Base-by-base conservation (phyloP, 306 rosid species). In the Casuarina glauca region DNA sequence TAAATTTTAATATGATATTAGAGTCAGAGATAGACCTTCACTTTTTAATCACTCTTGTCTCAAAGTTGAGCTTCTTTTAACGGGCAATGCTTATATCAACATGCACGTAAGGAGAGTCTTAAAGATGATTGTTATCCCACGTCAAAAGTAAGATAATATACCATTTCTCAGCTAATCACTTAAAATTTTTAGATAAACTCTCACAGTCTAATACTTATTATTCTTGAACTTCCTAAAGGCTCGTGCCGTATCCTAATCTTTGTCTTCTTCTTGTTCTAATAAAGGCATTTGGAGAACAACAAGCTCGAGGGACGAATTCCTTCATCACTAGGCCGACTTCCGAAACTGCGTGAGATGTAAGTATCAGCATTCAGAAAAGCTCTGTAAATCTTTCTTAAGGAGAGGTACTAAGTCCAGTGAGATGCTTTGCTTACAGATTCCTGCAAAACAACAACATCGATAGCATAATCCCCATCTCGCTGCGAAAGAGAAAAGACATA, bases 281-380 rank as follows among this genome's bases (percentile, higher is more conserved):
- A 44, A 81, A 94, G 98, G 88, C 93, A 90, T 89, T 89, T 94
- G 90, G 95, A 94, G 81, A 79, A 82, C 41, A 94, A 94, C 85
- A 85, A 87, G 62, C 80, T 94, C 50, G 89, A 88, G 80, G 98
- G 97, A 68, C 1, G 83, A 74, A 67, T 90, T 82, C 93, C 95
- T 74, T 49, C 79, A 42, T 88, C 97, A 38, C 69, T 79, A 54
- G 51, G 76, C 55, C 41, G 70, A 74, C 94, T 92, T 64, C 86
- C 90, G 6, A 84, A 80, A 49, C 86, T 92, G 6, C 82, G 50
- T 17, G 95, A 92, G 73, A 43, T 90, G 98, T 94, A 79, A 92
- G 98, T 80, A 78, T 57, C 45, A 13, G 48, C 41, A 51, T 79
- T 64, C 44, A 53, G 15, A 11, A 26, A 53, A 73, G 52, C 54